Evolutionary conservation across 345 rosid species (phyloP), one percentile per base, ranked within the genome.

Genomic region (Aquilaria sinensis): DNA sequence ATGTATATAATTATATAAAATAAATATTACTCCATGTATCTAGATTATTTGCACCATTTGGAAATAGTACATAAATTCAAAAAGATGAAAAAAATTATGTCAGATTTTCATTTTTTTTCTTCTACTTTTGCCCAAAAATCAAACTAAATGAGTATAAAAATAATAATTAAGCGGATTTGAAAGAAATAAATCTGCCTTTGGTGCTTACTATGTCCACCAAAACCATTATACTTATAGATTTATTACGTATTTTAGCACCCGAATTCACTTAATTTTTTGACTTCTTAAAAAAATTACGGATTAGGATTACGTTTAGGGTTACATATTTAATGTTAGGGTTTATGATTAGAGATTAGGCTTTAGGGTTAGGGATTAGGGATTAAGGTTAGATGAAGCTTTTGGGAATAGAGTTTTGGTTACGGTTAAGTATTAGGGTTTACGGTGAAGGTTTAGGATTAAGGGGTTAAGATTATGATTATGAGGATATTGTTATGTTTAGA

Each of bases 341-440:
- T 51, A 6, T 5, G 54, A 16, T 51, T 51, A 10, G n/a, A 16
- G 54, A 16, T 51, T 51, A 10, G n/a, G 54, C n/a, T 51, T 51
- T 51, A 51, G 54, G 54, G 45, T 61, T 53, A 5, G 30, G 65
- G 64, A 64, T 58, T 64, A 57, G 23, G 23, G 23, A 16, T 16
- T 16, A 16, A 16, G 23, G 23, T 16, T 16, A 16, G 23, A 16
- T 0, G 46, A 65, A 69, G 69, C 52, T 46, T 70, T 64, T 32
- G 74, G 74, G 64, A 58, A 57, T 58, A 45, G 69, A 69, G 65
- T 67, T 46, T 6, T 46, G 69, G 58, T 64, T 64, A 58, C 60
- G 74, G 64, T 70, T 70, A 56, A 58, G 63, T 67, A 52, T 70
- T 67, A 58, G 69, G 67, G 64, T 70, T 58, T 52, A 52, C 60